A percentile compares a stretch with the other conserved stretches of the same genome.
Evolutionary conservation across 2,329 filamentous ascomycete species (phyloP).

Genomic region (Cadophora luteo-olivacea): DNA sequence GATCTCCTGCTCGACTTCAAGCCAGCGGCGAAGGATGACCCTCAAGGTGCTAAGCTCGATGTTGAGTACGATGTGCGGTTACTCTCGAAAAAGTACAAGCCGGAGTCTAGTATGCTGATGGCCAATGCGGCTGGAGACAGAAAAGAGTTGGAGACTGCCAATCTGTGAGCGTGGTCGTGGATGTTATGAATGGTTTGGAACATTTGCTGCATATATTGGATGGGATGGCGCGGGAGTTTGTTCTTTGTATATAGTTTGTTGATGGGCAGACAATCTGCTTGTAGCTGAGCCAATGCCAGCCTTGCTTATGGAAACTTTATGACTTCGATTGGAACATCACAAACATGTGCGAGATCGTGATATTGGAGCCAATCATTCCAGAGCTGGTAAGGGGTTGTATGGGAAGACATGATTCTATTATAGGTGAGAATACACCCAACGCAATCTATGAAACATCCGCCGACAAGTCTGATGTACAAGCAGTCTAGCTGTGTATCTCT

Average conservation of each 20-base stretch:
- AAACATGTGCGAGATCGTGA: too few species aligned
- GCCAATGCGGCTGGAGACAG: conserved; percentile 31
- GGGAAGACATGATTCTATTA: neutral
- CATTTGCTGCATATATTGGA: conserved; percentile 3
- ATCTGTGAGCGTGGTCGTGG: neutral
- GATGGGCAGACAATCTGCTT: neutral
- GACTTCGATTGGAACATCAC: too few species aligned
- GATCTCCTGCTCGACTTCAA: conserved; percentile 54
- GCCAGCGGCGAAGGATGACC: conserved; percentile 17
- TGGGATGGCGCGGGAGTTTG: conserved; percentile 6
- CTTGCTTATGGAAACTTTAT: neutral
- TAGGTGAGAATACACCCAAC: neutral
- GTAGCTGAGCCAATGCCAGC: neutral
- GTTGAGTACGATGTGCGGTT: conserved; percentile 25
- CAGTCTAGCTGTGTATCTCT: neutral
- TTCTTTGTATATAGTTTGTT: conserved; percentile 16
- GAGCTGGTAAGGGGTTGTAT: too few species aligned
- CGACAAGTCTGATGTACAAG: neutral
- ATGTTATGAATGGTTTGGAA: neutral
- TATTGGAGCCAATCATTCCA: too few species aligned
- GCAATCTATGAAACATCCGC: neutral
- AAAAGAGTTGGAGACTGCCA: conserved; percentile 5
- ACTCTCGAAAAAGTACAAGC: conserved; percentile 38
- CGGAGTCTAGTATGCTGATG: conserved; percentile 41
- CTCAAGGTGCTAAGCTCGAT: conserved; percentile 22